These are phyloP conservation scores for Castanospermum australe DNA, from an alignment of 306 rosid species.

Conservation along the genomic window DNA sequence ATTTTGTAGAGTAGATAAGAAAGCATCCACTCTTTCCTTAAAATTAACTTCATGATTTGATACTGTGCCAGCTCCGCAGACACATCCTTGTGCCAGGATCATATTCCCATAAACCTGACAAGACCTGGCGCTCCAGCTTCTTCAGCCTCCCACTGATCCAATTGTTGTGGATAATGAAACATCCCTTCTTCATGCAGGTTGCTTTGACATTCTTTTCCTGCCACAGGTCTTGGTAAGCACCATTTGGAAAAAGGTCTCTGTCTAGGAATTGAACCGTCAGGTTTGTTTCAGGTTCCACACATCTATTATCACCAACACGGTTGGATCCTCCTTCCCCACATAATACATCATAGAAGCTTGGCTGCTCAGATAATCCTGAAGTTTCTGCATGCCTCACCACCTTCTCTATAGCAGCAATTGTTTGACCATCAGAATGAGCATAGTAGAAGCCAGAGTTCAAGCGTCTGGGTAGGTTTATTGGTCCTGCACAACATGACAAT, in stretches of 20 bases:
- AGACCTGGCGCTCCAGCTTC: constrained; percentile 82
- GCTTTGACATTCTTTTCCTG: constrained; percentile 47
- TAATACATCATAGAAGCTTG: constrained; percentile 89
- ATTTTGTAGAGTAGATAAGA: constrained; percentile 32
- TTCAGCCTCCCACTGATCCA: constrained; percentile 91
- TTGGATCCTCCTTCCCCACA: constrained; percentile 77
- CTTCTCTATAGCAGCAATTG: constrained; percentile 81
- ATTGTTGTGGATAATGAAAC: constrained; percentile 76
- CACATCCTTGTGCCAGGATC: constrained; percentile 84
- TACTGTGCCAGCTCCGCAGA: constrained; percentile 35
- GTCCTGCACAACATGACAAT: constrained; percentile 46
- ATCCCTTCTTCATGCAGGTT: constrained; percentile 62
- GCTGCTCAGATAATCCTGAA: constrained; percentile 89
- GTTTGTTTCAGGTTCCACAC: constrained; percentile 83
- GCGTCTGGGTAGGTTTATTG: constrained; percentile 89
- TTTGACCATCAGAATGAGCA: constrained; percentile 69
- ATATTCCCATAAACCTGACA: constrained; percentile 87
- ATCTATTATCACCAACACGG: constrained; percentile 54
- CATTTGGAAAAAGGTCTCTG: constrained; percentile 87
- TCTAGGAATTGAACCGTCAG: constrained; percentile 77
- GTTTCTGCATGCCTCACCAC: constrained; percentile 88
- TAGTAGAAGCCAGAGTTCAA: constrained; percentile 96
- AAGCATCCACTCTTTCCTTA: constrained; percentile 35
- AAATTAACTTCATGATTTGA: constrained; percentile 35
- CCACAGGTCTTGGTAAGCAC: constrained; percentile 84